These are phyloP conservation scores for Apiotrichum domesticum DNA, from an alignment of 1,284 basidiomycete species.

Conservation along the genomic window DNA sequence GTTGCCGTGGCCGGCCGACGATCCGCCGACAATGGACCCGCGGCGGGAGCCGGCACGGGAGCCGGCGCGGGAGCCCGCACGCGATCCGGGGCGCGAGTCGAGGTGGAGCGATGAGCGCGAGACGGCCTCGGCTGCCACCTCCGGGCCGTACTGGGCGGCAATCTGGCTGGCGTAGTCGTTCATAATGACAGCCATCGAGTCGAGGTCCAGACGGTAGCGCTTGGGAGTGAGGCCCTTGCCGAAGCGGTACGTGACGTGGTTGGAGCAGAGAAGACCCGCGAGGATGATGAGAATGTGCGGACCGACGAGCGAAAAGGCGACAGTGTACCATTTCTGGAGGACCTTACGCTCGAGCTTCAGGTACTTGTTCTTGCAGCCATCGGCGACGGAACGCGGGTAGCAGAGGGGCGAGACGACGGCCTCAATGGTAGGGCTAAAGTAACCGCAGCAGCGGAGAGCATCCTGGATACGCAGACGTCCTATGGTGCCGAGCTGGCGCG, in stretches of 20 bases:
- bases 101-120: slow-evolving; percentile 36
- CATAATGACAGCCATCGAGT: slow-evolving; percentile 64
- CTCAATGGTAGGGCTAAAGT: slow-evolving; percentile 60
- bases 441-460: slow-evolving; percentile 62
- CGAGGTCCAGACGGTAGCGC: slow-evolving; percentile 60
- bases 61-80: slow-evolving; percentile 13
- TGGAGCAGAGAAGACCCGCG: slow-evolving; percentile 59
- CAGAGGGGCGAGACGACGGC: slow-evolving; percentile 61
- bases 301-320: slow-evolving; percentile 61
- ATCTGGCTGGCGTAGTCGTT: slow-evolving; percentile 59
- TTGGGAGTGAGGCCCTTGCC: slow-evolving; percentile 72
- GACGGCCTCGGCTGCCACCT: slow-evolving; percentile 39
- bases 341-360: slow-evolving; percentile 57
- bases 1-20: slow-evolving; percentile 3
- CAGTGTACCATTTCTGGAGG: slow-evolving; percentile 55
- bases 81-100: slow-evolving; percentile 12
- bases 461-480: slow-evolving; percentile 61
- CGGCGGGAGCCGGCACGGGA: slow-evolving; percentile 9
- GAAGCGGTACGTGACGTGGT: slow-evolving; percentile 68
- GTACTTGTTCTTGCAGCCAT: slow-evolving; percentile 64
- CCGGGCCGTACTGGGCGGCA: slow-evolving; percentile 43
- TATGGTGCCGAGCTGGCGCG: slow-evolving; percentile 51
- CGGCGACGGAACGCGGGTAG: slow-evolving; percentile 58
- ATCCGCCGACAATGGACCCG: slow-evolving; percentile 7
- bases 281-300: slow-evolving; percentile 61